phyloP scores from a whole-genome alignment of 306 rosid species.

The Trifolium dubium region DNA sequence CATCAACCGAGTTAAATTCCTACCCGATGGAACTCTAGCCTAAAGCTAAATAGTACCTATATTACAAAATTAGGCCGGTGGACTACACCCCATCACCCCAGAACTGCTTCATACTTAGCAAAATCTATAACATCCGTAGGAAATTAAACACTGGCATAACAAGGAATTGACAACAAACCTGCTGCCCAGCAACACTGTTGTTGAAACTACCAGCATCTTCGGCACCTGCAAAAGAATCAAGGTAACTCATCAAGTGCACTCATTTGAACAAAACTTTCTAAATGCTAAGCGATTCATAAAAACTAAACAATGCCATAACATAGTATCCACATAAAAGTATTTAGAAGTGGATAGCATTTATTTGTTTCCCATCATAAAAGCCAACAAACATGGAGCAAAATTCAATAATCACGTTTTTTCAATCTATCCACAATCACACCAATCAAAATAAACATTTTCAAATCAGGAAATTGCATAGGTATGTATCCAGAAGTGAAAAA shows the following conservation, averaged over 20 bases:
- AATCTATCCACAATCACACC: slow-evolving; percentile 1
- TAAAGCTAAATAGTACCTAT: slow-evolving; percentile 21
- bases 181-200: slow-evolving; percentile 82
- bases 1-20: slow-evolving; percentile 31
- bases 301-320: slow-evolving; percentile 21
- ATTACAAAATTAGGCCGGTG: slow-evolving; percentile 12
- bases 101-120: slow-evolving; percentile 11
- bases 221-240: slow-evolving; percentile 54
- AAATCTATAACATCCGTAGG: slow-evolving; percentile 26
- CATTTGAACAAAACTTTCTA: slow-evolving; percentile 27
- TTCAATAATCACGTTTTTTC: neutral
- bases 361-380: slow-evolving; percentile 24
- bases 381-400: neutral
- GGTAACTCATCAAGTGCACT: slow-evolving; percentile 29
- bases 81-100: neutral
- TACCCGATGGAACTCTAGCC: slow-evolving; percentile 11
- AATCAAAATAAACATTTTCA: neutral
- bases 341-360: slow-evolving; percentile 4
- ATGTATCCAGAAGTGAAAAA: neutral
- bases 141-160: slow-evolving; percentile 32
- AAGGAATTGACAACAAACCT: slow-evolving; percentile 59
- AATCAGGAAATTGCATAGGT: slow-evolving; percentile 21
- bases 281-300: slow-evolving; percentile 12
- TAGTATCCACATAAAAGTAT: slow-evolving; percentile 2
- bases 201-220: slow-evolving; percentile 88